phyloP scores from a whole-genome alignment of 2,329 filamentous ascomycete genomes.

The Aspergillus intermedius region DNA sequence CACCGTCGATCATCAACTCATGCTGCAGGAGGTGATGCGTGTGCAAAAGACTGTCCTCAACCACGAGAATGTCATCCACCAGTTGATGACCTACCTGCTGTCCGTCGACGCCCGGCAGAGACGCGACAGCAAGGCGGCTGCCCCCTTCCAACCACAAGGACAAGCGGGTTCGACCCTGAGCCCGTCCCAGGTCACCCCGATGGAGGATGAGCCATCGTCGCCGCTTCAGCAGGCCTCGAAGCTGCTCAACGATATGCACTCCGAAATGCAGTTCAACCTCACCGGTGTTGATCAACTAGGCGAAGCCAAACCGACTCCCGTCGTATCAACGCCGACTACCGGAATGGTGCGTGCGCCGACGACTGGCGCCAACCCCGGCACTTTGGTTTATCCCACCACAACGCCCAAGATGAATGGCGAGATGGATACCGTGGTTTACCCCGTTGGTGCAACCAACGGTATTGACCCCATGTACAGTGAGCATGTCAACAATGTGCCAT shows the following conservation, averaged over 20 bases:
- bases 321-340: slow-evolving; percentile 51
- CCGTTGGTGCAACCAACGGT: slow-evolving; percentile 80
- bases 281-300: slow-evolving; percentile 61
- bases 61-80: slow-evolving; percentile 64
- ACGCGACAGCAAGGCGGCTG: slow-evolving; percentile 50
- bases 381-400: slow-evolving; percentile 37
- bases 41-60: slow-evolving; percentile 66
- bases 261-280: slow-evolving; percentile 58
- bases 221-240: slow-evolving; percentile 63
- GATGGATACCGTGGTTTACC: slow-evolving; percentile 72
- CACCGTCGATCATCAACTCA: slow-evolving; percentile 57
- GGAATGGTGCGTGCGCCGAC: slow-evolving; percentile 38
- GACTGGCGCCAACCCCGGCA: slow-evolving; percentile 42
- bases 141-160: slow-evolving; percentile 37
- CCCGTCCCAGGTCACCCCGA: slow-evolving; percentile 40
- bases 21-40: slow-evolving; percentile 58
- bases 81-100: slow-evolving; percentile 63
- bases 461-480: slow-evolving; percentile 94
- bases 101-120: slow-evolving; percentile 58
- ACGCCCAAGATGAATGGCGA: slow-evolving; percentile 46
- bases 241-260: slow-evolving; percentile 58
- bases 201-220: slow-evolving; percentile 59
- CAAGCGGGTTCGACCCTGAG: slow-evolving; percentile 36
- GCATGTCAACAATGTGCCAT: slow-evolving; percentile 90
- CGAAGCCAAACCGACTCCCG: slow-evolving; percentile 51